Conservation (phyloP, 2,329 filamentous ascomycete genomes). For the Colletotrichum orchidophilum region DNA sequence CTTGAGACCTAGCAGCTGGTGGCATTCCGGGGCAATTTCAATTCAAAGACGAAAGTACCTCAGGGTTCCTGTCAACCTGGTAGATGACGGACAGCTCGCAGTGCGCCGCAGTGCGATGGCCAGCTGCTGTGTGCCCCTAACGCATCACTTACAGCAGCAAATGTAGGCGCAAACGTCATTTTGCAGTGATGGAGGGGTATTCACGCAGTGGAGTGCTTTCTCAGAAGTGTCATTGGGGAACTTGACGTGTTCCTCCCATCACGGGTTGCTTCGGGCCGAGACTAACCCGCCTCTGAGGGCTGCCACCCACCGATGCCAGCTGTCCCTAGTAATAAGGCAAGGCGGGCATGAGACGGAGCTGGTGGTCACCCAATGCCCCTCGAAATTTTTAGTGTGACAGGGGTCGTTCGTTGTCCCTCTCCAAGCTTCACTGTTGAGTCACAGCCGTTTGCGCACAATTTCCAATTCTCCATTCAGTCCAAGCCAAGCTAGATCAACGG, state of each 20-base stretch:
- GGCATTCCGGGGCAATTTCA: not conserved
- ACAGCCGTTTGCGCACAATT: slow-evolving; percentile 28
- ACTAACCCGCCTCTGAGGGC: not conserved
- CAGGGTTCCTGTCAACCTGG: not conserved
- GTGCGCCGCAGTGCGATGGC: not conserved
- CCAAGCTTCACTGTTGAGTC: slow-evolving; percentile 32
- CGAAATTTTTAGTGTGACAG: slow-evolving; percentile 34
- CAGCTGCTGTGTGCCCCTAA: slow-evolving; percentile 8
- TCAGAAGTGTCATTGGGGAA: slow-evolving; percentile 6
- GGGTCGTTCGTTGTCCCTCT: slow-evolving; percentile 19
- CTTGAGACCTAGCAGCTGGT: not conserved
- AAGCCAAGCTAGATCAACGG: not conserved
- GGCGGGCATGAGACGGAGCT: not conserved
- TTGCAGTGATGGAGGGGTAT: slow-evolving; percentile 32
- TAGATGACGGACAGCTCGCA: not conserved
- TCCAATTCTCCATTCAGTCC: slow-evolving; percentile 11
- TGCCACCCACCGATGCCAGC: slow-evolving; percentile 14
- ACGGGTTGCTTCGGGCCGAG: slow-evolving; percentile 27
- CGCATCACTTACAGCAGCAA: slow-evolving; percentile 24
- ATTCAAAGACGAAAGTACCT: not conserved
- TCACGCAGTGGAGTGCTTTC: slow-evolving; percentile 7
- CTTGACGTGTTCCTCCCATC: not conserved
- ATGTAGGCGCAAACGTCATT: slow-evolving; percentile 27
- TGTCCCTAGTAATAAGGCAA: not conserved
- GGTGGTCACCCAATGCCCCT: slow-evolving; percentile 27